A percentile compares a stretch with the other conserved stretches of the same genome.
These are phyloP conservation scores for Aspergillus pseudotamarii DNA, from an alignment of 2,329 filamentous ascomycete species.

Conservation along the genomic window DNA sequence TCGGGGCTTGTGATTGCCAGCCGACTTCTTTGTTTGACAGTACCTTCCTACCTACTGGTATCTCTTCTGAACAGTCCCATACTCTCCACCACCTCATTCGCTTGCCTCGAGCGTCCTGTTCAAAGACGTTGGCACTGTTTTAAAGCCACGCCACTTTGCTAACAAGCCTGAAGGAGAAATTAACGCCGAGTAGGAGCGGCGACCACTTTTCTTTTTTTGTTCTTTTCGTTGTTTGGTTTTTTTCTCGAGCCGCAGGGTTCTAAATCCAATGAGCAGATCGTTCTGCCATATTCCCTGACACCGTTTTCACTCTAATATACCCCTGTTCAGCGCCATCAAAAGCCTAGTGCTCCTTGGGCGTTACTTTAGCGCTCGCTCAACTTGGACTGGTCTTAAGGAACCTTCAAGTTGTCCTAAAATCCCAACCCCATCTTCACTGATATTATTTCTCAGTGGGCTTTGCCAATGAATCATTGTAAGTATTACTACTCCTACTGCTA, in stretches of 20 bases:
- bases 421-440: background rate
- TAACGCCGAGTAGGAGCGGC: background rate
- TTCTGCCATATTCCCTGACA: constrained; percentile 10
- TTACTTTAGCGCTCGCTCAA: constrained; percentile 27
- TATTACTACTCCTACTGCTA: background rate
- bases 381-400: constrained; percentile 25
- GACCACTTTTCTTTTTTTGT: background rate
- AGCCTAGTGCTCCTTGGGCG: constrained; percentile 21
- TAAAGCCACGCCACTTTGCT: background rate
- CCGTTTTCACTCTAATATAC: constrained; percentile 21
- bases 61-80: background rate
- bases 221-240: constrained; percentile 1
- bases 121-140: background rate
- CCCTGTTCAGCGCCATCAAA: constrained; percentile 17
- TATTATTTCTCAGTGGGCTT: constrained; percentile 9
- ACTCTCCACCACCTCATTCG: background rate
- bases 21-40: background rate
- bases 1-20: background rate
- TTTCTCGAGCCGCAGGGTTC: constrained; percentile 17
- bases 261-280: constrained; percentile 12
- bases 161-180: background rate
- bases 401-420: constrained; percentile 7
- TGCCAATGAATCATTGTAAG: constrained; percentile 30
- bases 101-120: background rate
- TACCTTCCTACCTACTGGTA: background rate